phyloP scores from a whole-genome alignment of 75 land plant species.

The Pinus taeda region DNA sequence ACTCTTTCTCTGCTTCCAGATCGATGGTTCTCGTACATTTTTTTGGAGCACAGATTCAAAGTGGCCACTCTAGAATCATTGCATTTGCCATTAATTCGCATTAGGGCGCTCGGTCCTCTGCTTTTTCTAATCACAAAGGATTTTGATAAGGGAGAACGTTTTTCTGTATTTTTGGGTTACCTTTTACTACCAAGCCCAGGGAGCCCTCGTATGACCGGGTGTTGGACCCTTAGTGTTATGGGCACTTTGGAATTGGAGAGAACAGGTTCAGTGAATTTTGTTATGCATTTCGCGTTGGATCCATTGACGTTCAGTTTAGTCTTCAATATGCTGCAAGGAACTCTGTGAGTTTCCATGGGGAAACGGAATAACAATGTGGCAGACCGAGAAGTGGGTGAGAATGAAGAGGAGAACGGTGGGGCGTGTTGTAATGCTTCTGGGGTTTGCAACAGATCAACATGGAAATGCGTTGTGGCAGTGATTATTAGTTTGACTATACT shows the following conservation, averaged over 20 bases:
- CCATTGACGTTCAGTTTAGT: not conserved
- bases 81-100: not conserved
- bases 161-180: not conserved
- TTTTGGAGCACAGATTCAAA: slow-evolving; percentile 1
- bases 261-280: not conserved
- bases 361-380: not conserved
- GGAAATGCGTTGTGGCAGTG: not conserved
- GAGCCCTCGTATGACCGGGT: not conserved
- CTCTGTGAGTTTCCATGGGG: not conserved
- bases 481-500: slow-evolving; percentile 1
- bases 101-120: not conserved
- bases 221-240: not conserved
- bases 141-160: not conserved
- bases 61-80: not conserved
- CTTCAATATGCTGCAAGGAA: not conserved
- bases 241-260: not conserved
- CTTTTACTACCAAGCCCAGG: not conserved
- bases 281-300: not conserved
- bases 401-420: not conserved
- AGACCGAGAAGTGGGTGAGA: not conserved
- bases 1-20: slow-evolving; percentile 1
- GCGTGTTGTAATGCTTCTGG: not conserved
- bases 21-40: not conserved
- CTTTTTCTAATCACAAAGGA: not conserved
- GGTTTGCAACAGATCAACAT: slow-evolving; percentile 6